These are phyloP conservation scores for Pseudomassariella vexata DNA, from an alignment of 2,329 filamentous ascomycete species.

Conservation along the genomic window DNA sequence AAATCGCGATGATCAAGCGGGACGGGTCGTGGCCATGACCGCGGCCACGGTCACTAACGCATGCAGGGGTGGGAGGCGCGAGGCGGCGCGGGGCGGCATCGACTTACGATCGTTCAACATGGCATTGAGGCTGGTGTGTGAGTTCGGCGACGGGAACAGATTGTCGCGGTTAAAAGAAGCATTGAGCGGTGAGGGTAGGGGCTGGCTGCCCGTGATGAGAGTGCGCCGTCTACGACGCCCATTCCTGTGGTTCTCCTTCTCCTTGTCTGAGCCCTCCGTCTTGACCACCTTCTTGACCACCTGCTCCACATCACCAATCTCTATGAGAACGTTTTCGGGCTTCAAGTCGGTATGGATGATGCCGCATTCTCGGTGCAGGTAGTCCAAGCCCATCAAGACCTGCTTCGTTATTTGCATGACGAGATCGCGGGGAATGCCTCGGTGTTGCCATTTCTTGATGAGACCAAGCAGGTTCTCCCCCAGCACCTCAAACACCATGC, in stretches of 20 bases:
- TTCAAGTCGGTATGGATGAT: constrained; percentile 98
- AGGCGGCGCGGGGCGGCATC: not conserved
- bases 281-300: constrained; percentile 96
- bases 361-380: constrained; percentile 93
- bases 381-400: constrained; percentile 90
- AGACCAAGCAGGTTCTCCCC: constrained; percentile 91
- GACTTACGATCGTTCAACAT: constrained; percentile 70
- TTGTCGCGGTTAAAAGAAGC: constrained; percentile 81
- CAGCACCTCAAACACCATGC: constrained; percentile 98
- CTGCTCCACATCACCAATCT: constrained; percentile 97
- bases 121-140: constrained; percentile 74
- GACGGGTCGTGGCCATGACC: no score
- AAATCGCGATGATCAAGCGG: no score
- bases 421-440: constrained; percentile 90
- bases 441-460: constrained; percentile 98
- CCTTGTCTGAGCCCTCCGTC: constrained; percentile 67
- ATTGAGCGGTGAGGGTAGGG: constrained; percentile 89
- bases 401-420: constrained; percentile 99
- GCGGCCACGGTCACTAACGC: no score
- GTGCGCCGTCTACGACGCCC: constrained; percentile 84
- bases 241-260: constrained; percentile 89
- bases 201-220: constrained; percentile 94
- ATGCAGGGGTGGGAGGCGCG: no score
- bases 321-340: constrained; percentile 96
- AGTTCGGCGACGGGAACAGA: constrained; percentile 56